A percentile compares a stretch with the other conserved stretches of the same genome.
phyloP scores from a whole-genome alignment of 805 yeast genomes.

The Wickerhamomyces silvicola region DNA sequence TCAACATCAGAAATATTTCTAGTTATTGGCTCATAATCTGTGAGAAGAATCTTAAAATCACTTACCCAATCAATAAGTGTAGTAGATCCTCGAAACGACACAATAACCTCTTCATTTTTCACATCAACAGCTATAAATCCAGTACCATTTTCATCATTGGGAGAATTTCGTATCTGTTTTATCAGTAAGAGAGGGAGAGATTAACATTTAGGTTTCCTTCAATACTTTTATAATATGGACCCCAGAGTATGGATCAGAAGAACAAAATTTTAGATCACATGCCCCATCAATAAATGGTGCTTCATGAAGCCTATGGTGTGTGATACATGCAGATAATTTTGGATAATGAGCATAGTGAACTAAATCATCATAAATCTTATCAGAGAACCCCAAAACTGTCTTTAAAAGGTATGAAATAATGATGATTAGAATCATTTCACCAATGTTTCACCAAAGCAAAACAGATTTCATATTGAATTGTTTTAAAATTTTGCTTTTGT shows the following conservation, averaged over 20 bases:
- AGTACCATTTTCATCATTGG: slow-evolving; percentile 32
- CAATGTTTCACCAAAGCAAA: no score
- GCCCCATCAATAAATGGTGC: slow-evolving; percentile 12
- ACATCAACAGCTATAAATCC: slow-evolving; percentile 54
- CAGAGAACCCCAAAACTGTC: neutral
- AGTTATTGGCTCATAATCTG: slow-evolving; percentile 13
- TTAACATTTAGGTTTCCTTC: no score
- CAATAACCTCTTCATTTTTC: slow-evolving; percentile 35
- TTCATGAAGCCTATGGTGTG: slow-evolving; percentile 9
- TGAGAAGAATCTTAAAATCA: slow-evolving; percentile 39
- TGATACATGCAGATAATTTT: slow-evolving; percentile 18
- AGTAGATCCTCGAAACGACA: slow-evolving; percentile 62
- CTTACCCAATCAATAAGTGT: slow-evolving; percentile 62
- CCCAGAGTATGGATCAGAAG: slow-evolving; percentile 2
- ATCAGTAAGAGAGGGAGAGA: no score
- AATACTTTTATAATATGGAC: slow-evolving; percentile 7
- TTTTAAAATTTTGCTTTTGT: no score
- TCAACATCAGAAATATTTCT: slow-evolving; percentile 5
- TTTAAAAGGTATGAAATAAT: neutral
- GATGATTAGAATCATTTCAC: neutral
- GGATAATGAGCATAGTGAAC: slow-evolving; percentile 15
- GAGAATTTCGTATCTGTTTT: slow-evolving; percentile 14
- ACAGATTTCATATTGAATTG: no score
- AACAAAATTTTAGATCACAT: slow-evolving; percentile 16
- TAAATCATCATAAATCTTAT: slow-evolving; percentile 11